Percentiles rank a stretch among this genome's conserved stretches.
Evolutionary conservation across 1,284 basidiomycete genomes (phyloP).

Genomic region (Cerioporus squamosus): DNA sequence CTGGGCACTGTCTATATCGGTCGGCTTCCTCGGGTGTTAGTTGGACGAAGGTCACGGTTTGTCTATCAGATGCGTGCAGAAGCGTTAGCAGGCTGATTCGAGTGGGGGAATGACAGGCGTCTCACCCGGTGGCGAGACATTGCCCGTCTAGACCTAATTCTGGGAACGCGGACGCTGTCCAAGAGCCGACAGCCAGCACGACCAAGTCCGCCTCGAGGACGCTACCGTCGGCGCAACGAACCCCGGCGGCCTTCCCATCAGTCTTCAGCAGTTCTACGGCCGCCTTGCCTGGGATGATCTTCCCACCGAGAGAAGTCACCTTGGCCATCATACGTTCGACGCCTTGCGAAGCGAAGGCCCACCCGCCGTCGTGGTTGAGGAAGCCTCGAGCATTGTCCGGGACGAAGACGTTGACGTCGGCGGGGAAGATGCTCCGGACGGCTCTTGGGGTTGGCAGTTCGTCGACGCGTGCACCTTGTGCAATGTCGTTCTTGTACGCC

Average conservation of each 20-base stretch:
- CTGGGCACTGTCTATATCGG: conserved; percentile 66
- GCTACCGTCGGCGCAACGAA: conserved; percentile 66
- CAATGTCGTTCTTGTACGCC: conserved; percentile 62
- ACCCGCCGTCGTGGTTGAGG: conserved; percentile 81
- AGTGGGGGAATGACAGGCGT: not conserved
- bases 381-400: conserved; percentile 56
- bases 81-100: no score
- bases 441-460: conserved; percentile 42
- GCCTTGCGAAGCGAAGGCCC: conserved; percentile 82
- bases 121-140: conserved; percentile 73
- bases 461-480: conserved; percentile 52
- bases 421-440: conserved; percentile 51
- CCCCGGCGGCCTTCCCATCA: conserved; percentile 58
- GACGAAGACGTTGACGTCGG: conserved; percentile 33
- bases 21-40: conserved; percentile 72
- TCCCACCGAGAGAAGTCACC: conserved; percentile 65
- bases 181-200: conserved; percentile 77
- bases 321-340: conserved; percentile 59
- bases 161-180: conserved; percentile 83
- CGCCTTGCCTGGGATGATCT: conserved; percentile 59
- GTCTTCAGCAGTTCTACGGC: conserved; percentile 53
- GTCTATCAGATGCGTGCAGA: conserved; percentile 46
- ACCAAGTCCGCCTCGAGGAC: conserved; percentile 58
- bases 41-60: conserved; percentile 78
- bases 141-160: conserved; percentile 51